Evolutionary conservation across 768 basidiomycete genomes (phyloP), one percentile per base, ranked within the genome.

Genomic region (Hortiboletus flavorubellus): DNA sequence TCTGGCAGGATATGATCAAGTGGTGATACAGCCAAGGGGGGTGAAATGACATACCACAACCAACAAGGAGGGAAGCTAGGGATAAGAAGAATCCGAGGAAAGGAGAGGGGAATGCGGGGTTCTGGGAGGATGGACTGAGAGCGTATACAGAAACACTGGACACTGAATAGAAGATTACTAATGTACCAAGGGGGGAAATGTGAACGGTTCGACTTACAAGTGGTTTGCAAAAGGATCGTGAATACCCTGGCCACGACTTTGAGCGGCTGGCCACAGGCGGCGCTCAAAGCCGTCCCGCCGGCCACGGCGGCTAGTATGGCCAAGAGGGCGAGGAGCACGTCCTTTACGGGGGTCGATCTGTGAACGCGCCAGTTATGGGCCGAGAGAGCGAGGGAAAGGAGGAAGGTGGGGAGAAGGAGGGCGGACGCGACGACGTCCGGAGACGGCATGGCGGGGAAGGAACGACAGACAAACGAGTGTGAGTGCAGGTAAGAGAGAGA

Each of bases 131-230:
- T 14, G 58, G 40, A 26, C 44, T 34, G 31, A 67, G 60, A 42
- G 68, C 59, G 44, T 64, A 65, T 48, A 71, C 58, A 49, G 65
- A 59, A 41, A 70, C 51, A 9, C 51, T 50, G 21, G 63, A 71
- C 49, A 71, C 69, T 71, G 38, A n/a, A 26, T 26, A 26, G 14
- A 9, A 23, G 33, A 18, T 3, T 5, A 34, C 59, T n/a, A 38
- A 54, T 40, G 39, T 1, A 30, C 14, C 0, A 21, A 29, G 23
- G n/a, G 39, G 43, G 23, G 14, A 35, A 14, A 26, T 26, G 16
- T 14, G 49, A 41, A 18, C 5, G 1, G 6, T 1, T 4, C 12
- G 12, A 40, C 69, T 56, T 51, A 70, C 69, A 15, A 18, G 69
- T 45, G n/a, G 47, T 49, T 18, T 65, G 61, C 30, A 72, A 51